Percentiles rank a stretch among this genome's conserved stretches.
Evolutionary conservation across 495 filamentous ascomycete species (phyloP).

Genomic region (Thozetella sp.): DNA sequence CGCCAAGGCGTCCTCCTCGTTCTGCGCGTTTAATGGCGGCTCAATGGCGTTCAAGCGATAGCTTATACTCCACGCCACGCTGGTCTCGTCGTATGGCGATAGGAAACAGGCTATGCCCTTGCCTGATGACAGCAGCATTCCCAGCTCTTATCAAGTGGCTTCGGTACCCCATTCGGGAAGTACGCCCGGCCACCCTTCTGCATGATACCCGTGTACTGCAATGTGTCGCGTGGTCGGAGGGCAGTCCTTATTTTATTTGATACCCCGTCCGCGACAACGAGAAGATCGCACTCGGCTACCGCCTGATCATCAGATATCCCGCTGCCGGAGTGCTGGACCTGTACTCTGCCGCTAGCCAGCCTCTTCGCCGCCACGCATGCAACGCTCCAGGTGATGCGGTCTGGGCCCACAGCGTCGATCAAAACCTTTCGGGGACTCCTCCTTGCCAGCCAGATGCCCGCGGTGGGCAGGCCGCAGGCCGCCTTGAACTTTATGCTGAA

Average conservation of each 20-base stretch:
- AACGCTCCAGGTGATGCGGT: neutral
- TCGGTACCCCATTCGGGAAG: slow-evolving; percentile 12
- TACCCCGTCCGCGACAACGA: slow-evolving; percentile 24
- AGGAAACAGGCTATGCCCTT: neutral
- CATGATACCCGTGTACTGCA: slow-evolving; percentile 15
- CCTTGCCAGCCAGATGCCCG: slow-evolving; percentile 12
- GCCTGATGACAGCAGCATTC: neutral
- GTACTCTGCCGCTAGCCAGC: neutral
- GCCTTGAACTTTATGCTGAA: slow-evolving; percentile 10
- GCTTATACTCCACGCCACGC: neutral
- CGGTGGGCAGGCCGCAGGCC: slow-evolving; percentile 9
- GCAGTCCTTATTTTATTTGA: slow-evolving; percentile 20
- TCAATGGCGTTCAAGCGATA: slow-evolving; percentile 1
- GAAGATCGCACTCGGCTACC: slow-evolving; percentile 22
- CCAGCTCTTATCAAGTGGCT: slow-evolving; percentile 8
- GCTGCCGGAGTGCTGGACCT: neutral
- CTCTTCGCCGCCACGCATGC: neutral
- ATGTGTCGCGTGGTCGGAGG: slow-evolving; percentile 19
- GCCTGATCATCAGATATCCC: neutral
- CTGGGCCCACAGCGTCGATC: neutral
- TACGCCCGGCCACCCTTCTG: slow-evolving; percentile 10
- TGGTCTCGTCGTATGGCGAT: neutral
- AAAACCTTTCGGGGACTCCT: slow-evolving; percentile 11
- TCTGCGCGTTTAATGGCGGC: neutral
- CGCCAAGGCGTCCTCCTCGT: neutral